Evolutionary conservation across 2,329 filamentous ascomycete species (phyloP), one percentile per base, ranked within the genome.

Genomic region (Diaporthe vexans): DNA sequence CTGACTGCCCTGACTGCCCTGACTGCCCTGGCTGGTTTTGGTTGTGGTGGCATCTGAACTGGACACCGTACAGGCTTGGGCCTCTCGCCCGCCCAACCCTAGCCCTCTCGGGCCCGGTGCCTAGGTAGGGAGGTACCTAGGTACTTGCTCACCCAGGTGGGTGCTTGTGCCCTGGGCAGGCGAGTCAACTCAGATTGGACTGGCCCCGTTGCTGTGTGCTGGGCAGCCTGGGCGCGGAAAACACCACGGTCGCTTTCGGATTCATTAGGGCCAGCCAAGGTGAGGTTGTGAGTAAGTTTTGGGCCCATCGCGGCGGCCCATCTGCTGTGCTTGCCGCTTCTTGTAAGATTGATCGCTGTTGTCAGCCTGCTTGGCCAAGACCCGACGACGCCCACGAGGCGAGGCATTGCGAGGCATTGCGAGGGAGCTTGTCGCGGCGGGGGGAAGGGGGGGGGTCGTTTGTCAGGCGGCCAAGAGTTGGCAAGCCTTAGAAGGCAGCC

Each of bases 101-200:
- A 33, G 29, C 29, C 29, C 29, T 6, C 29, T 33, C 29, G 29
- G 29, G 29, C 29, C 29, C 29, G 29, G 29, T n/a, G n/a, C n/a
- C n/a, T n/a, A n/a, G n/a, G n/a, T n/a, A n/a, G n/a, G n/a, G n/a
- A n/a, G n/a, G n/a, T n/a, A n/a, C n/a, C n/a, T n/a, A n/a, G n/a
- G n/a, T n/a, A n/a, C n/a, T n/a, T n/a, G n/a, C n/a, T n/a, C n/a
- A n/a, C n/a, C n/a, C n/a, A n/a, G n/a, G n/a, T 29, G 29, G 29
- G 29, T 29, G 29, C 29, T 29, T 3, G 29, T 29, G 29, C 29
- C 29, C 29, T 7, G 29, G 29, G 33, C 46, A 52, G 48, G 61
- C 61, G 61, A 67, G 61, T 67, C 61, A 67, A 67, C 17, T 17
- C 61, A 17, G 19, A 24, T 35, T 51, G 61, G 61, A 24, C 35